Evolutionary conservation across 495 filamentous ascomycete species (phyloP), one percentile per base, ranked within the genome.

Genomic region (Neohortaea acidophila): DNA sequence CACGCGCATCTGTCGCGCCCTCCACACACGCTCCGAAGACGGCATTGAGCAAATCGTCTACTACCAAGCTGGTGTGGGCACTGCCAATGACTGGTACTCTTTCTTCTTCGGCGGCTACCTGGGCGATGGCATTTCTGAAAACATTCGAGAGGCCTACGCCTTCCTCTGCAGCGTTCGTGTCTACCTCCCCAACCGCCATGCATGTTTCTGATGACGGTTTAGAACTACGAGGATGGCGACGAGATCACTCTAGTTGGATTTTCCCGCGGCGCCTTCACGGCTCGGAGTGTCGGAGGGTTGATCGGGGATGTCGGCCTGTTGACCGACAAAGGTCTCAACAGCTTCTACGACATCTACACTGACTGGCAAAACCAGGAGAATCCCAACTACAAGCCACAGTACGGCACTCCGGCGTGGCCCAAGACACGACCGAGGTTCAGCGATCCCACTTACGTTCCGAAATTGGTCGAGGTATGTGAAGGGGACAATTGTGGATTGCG

Each of bases 91-190:
- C 6, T 7, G 18, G 29, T 8, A 32, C 29, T 6, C 10, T 17
- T 32, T 32, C 43, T 37, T 15, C 40, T 21, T 41, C 14, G 49
- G 49, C 19, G 51, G 51, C 19, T 48, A 36, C 14, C 47, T 41
- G 8, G 51, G 51, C n/a, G 12, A 40, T n/a, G 49, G 49, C 6
- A 21, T 52, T 2, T 30, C 31, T 2, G 49, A 49, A 29, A 52
- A 52, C 23, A 29, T 52, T 2, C 45, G 49, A 4, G 49, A 49
- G 45, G 59, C 60, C 1, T 63, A 63, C 36, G 32, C 46, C 7
- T 63, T 63, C 36, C 31, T 63, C 38, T 62, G 62, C 33, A 37
- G 40, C 2, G 56, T n/a, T n/a, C n/a, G n/a, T n/a, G n/a, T n/a
- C n/a, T n/a, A n/a, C n/a, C n/a, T n/a, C n/a, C n/a, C n/a, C n/a